These are phyloP conservation scores for Neoascochyta sp. DNA, from an alignment of 2,329 filamentous ascomycete genomes.

Conservation along the genomic window DNA sequence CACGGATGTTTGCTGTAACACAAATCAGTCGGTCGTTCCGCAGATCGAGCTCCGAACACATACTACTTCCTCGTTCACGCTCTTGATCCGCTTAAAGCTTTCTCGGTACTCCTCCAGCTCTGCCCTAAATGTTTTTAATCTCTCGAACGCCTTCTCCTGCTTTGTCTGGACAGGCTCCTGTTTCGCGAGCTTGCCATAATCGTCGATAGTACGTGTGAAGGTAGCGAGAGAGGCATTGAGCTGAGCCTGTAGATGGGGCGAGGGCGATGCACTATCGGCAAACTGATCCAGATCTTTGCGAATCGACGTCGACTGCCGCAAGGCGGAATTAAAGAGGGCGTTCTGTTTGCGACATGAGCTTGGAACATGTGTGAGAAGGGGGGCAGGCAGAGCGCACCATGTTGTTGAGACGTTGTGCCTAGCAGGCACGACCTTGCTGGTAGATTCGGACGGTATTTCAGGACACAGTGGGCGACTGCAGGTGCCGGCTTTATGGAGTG, in stretches of 20 bases:
- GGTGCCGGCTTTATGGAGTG: conserved; percentile 1
- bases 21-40: conserved; percentile 5
- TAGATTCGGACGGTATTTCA: neutral
- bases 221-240: conserved; percentile 59
- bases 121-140: conserved; percentile 77
- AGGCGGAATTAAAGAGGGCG: conserved; percentile 77
- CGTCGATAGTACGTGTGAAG: conserved; percentile 85
- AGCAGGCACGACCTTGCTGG: neutral
- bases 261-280: conserved; percentile 56
- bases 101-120: conserved; percentile 78
- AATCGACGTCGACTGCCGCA: conserved; percentile 79
- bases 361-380: neutral
- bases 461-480: neutral
- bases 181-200: conserved; percentile 80
- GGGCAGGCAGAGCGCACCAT: conserved; percentile 10
- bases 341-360: conserved; percentile 53
- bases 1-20: conserved; percentile 53
- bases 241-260: conserved; percentile 58
- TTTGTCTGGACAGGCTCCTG: conserved; percentile 89
- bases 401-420: conserved; percentile 9
- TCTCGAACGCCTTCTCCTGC: conserved; percentile 82
- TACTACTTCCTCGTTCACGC: conserved; percentile 70
- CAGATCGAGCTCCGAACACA: conserved; percentile 12
- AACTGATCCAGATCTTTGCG: conserved; percentile 72
- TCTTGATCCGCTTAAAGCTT: conserved; percentile 73